These are phyloP conservation scores for Colletotrichum sp. DNA, from an alignment of 2,329 filamentous ascomycete genomes.

Conservation along the genomic window DNA sequence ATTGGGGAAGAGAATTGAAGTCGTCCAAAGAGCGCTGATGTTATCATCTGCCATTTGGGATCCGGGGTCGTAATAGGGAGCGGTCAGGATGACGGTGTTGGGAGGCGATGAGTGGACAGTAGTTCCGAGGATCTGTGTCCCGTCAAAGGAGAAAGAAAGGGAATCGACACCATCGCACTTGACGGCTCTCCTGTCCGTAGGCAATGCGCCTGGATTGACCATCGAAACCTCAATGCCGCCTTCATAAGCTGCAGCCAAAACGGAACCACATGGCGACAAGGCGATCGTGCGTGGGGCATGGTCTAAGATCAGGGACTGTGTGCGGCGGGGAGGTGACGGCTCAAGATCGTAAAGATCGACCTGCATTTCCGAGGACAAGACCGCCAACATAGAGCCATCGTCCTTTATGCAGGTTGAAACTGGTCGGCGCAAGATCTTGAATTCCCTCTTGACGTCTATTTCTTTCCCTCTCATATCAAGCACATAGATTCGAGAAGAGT, in stretches of 20 bases:
- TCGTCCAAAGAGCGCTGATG: slow-evolving; percentile 81
- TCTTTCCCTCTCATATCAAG: slow-evolving; percentile 68
- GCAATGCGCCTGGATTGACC: slow-evolving; percentile 65
- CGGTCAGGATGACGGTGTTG: slow-evolving; percentile 78
- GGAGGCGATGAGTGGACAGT: slow-evolving; percentile 69
- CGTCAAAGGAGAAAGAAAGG: slow-evolving; percentile 78
- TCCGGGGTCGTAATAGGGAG: slow-evolving; percentile 79
- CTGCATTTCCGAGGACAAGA: slow-evolving; percentile 82
- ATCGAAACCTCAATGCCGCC: slow-evolving; percentile 90
- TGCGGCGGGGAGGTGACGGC: slow-evolving; percentile 68
- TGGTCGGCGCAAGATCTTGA: slow-evolving; percentile 80
- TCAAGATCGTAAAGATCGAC: slow-evolving; percentile 84
- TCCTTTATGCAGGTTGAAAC: slow-evolving; percentile 80
- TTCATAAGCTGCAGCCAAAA: slow-evolving; percentile 84
- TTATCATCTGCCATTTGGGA: slow-evolving; percentile 69
- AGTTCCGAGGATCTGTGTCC: slow-evolving; percentile 79
- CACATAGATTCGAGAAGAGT: slow-evolving; percentile 84
- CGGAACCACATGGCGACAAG: slow-evolving; percentile 80
- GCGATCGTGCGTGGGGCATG: slow-evolving; percentile 80
- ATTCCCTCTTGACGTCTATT: slow-evolving; percentile 73
- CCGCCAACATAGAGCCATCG: slow-evolving; percentile 76
- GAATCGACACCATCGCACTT: slow-evolving; percentile 80
- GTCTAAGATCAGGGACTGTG: slow-evolving; percentile 78
- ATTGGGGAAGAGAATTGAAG: slow-evolving; percentile 83
- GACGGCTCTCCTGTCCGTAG: slow-evolving; percentile 75